phyloP scores from a whole-genome alignment of 768 basidiomycete species.

The Kondoa subrosea region DNA sequence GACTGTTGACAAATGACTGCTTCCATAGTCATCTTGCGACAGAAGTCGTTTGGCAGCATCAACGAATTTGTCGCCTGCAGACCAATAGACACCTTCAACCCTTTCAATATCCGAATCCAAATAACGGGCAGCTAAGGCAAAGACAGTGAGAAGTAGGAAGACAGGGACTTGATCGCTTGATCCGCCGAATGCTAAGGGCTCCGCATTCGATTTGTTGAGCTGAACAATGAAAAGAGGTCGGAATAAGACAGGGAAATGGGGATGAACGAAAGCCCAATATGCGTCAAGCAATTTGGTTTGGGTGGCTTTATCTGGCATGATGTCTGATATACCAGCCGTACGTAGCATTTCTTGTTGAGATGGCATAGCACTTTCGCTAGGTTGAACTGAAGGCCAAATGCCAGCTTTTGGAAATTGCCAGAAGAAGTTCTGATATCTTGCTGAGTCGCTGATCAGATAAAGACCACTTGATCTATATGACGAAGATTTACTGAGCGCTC shows the following conservation, averaged over 20 bases:
- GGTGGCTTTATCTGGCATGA: constrained; percentile 42
- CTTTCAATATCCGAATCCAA: constrained; percentile 24
- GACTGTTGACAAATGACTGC: constrained; percentile 55
- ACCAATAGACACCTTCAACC: constrained; percentile 25
- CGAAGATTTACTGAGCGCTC: constrained; percentile 31
- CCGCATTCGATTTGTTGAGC: constrained; percentile 20
- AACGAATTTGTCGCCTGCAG: constrained; percentile 25
- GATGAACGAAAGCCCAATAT: constrained; percentile 69
- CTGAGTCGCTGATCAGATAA: constrained; percentile 25
- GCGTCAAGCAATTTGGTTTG: constrained; percentile 57
- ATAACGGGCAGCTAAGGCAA: constrained; percentile 63
- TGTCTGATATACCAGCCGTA: constrained; percentile 34
- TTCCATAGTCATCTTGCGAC: constrained; percentile 44
- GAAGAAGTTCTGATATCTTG: constrained; percentile 26
- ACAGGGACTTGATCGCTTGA: constrained; percentile 32
- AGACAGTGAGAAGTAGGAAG: constrained; percentile 65
- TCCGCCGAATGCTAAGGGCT: constrained; percentile 15
- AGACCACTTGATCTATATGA: constrained; percentile 38
- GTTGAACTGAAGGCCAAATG: constrained; percentile 61
- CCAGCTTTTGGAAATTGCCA: constrained; percentile 63
- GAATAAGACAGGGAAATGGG: constrained; percentile 48
- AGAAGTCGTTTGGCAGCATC: constrained; percentile 24
- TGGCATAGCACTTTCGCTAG: constrained; percentile 14
- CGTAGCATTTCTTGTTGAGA: constrained; percentile 25
- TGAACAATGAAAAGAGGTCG: constrained; percentile 23